These are phyloP conservation scores for Teunomyces tritomae DNA, from an alignment of 805 yeast species.

Conservation along the genomic window DNA sequence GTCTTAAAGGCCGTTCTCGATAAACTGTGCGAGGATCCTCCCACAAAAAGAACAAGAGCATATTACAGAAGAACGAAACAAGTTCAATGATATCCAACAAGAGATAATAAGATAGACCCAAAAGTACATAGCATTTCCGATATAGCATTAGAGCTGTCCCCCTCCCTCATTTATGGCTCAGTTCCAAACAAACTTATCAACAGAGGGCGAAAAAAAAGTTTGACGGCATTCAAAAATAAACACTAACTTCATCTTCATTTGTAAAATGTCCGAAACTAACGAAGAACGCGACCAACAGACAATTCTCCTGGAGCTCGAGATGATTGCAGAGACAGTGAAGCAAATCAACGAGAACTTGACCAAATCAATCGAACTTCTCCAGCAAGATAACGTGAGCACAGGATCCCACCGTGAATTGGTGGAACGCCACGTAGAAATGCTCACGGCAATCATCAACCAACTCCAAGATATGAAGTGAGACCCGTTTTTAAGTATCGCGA, in stretches of 20 bases:
- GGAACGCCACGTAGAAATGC: constrained; percentile 13
- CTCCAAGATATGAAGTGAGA: constrained; percentile 1
- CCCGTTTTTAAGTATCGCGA: neutral
- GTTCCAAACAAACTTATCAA: neutral
- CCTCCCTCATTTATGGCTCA: neutral
- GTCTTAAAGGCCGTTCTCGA: neutral
- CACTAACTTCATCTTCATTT: neutral
- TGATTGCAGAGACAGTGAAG: constrained; percentile 32
- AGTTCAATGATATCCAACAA: neutral
- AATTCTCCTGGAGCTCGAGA: constrained; percentile 30
- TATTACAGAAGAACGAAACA: neutral
- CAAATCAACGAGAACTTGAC: constrained; percentile 27
- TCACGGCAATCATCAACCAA: constrained; percentile 15
- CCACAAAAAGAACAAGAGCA: constrained; percentile 5
- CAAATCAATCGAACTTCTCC: constrained; percentile 22
- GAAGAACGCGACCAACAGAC: constrained; percentile 19
- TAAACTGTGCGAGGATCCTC: neutral
- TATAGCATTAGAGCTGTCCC: neutral
- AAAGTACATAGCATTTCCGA: constrained; percentile 1
- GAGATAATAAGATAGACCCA: neutral
- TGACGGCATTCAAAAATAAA: neutral
- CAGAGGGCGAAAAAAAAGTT: neutral
- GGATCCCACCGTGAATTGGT: constrained; percentile 15
- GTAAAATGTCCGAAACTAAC: neutral
- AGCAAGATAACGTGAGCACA: constrained; percentile 4